Base-by-base conservation (phyloP, 768 basidiomycete genomes). In the Termitomyces sp. region DNA sequence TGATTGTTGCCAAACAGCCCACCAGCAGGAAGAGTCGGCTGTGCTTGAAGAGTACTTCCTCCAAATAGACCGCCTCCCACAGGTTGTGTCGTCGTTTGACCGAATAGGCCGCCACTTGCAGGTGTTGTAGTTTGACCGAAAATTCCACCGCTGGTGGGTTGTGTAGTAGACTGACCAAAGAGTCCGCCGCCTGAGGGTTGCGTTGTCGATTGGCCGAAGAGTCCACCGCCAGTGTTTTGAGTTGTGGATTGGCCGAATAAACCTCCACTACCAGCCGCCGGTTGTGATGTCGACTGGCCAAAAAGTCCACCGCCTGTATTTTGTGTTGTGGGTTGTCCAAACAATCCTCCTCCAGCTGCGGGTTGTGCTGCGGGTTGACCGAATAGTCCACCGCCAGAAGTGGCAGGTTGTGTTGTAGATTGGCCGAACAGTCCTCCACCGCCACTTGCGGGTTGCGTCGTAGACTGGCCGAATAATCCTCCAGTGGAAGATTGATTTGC, bases 351-450 rank as follows among this genome's bases (percentile, higher is more conserved):
- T 3, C 55, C 55, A 58, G 68, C 44, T 69, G 62, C 22, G 33
- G 66, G 64, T 45, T 67, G 63, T 15, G 48, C 53, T 20, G 50
- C 35, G 8, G 61, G 20, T 36, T 63, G 63, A 16, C 68, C 68
- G 36, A 69, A 69, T 15, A 58, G 40, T 22, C 62, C 61, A 13
- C 61, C 62, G 44, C 57, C 38, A 39, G 52, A 7, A 9, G 52
- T 20, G 15, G 46, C 42, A 32, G 59, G 53, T 22, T 60, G 59
- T 38, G 55, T 18, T 22, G 57, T 22, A 33, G 69, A 60, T 44
- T 75, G 77, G 1, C 76, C 72, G 51, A 79, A 79, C 32, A 77
- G 58, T n/a, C 64, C 61, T 1, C 75, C 71, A 3, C 39, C 18
- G 57, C 54, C 60, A 40, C 36, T 65, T 51, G 35, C 64, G 3